These are phyloP conservation scores for Tilletia caries DNA, from an alignment of 1,284 basidiomycete species.

Conservation along the genomic window DNA sequence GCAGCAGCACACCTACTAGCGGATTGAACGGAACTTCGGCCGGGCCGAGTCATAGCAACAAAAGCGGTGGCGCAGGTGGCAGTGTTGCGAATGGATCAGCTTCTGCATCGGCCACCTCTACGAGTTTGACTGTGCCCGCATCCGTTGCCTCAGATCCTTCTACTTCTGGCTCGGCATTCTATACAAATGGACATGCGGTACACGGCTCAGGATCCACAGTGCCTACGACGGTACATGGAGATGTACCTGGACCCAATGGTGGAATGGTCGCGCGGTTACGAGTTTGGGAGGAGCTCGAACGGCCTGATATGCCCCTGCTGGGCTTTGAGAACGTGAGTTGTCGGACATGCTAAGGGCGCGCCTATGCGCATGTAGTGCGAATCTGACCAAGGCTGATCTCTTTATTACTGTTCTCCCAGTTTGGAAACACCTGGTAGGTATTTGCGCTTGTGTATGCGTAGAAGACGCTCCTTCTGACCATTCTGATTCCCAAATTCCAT, in stretches of 20 bases:
- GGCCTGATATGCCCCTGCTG: slow-evolving; percentile 26
- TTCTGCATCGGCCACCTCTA: not conserved
- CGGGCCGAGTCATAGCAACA: no score
- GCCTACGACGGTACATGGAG: not conserved
- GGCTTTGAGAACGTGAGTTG: slow-evolving; percentile 42
- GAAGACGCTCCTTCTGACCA: not conserved
- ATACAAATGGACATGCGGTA: slow-evolving; percentile 10
- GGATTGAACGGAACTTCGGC: slow-evolving; percentile 1
- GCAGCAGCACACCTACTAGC: not conserved
- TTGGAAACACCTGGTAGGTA: slow-evolving; percentile 47
- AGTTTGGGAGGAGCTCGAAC: not conserved
- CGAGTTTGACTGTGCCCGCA: not conserved
- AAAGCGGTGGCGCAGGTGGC: no score
- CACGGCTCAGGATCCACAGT: not conserved
- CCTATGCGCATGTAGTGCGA: no score
- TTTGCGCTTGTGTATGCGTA: not conserved
- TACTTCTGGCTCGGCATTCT: not conserved
- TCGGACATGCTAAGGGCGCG: no score
- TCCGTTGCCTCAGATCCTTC: not conserved
- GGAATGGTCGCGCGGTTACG: slow-evolving; percentile 13
- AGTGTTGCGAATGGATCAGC: slow-evolving; percentile 18
- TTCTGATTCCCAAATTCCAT: not conserved
- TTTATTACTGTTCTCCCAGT: slow-evolving; percentile 21
- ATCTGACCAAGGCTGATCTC: no score
- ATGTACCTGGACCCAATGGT: slow-evolving; percentile 17